These are phyloP conservation scores for Zopfia rhizophila DNA, from an alignment of 2,329 filamentous ascomycete genomes.

Conservation along the genomic window DNA sequence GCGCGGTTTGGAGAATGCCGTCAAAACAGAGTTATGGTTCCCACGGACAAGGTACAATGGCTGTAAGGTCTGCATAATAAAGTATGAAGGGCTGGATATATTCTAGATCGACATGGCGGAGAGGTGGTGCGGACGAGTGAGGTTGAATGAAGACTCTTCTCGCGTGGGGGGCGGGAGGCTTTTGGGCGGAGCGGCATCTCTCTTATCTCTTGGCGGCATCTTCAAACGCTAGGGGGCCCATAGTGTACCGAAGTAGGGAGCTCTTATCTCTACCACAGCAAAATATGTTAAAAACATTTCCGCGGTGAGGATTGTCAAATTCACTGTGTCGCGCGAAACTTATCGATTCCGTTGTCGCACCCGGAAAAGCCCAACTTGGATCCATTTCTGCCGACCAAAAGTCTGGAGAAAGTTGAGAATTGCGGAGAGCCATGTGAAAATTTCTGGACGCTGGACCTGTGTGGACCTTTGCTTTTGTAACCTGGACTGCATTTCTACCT, in stretches of 20 bases:
- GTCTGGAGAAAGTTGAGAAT: constrained; percentile 2
- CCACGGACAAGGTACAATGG: constrained; percentile 14
- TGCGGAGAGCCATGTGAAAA: too few relatives aligned
- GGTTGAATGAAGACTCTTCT: constrained; percentile 28
- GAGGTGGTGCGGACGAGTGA: constrained; percentile 27
- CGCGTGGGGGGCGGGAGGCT: constrained; percentile 42
- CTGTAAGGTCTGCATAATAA: constrained; percentile 14
- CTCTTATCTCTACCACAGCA: constrained; percentile 41
- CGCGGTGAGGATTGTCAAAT: constrained; percentile 42
- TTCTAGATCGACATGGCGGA: constrained; percentile 19
- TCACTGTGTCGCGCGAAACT: constrained; percentile 29
- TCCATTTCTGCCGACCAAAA: constrained; percentile 15
- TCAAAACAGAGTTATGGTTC: constrained; percentile 33
- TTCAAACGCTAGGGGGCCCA: constrained; percentile 31
- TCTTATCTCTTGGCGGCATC: constrained; percentile 49
- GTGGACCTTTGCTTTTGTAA: constrained; percentile 1
- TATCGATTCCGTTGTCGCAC: constrained; percentile 8
- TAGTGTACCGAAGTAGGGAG: constrained; percentile 23
- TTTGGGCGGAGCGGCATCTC: constrained; percentile 36
- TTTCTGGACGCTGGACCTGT: too few relatives aligned
- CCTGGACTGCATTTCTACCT: neutral
- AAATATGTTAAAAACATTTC: constrained; percentile 42
- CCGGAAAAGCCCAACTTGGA: constrained; percentile 10
- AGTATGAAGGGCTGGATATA: constrained; percentile 20
- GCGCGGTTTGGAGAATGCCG: constrained; percentile 16